A percentile compares a stretch with the other conserved stretches of the same genome.
phyloP scores from a whole-genome alignment of 495 filamentous ascomycete genomes.

The Aspergillus baeticus region DNA sequence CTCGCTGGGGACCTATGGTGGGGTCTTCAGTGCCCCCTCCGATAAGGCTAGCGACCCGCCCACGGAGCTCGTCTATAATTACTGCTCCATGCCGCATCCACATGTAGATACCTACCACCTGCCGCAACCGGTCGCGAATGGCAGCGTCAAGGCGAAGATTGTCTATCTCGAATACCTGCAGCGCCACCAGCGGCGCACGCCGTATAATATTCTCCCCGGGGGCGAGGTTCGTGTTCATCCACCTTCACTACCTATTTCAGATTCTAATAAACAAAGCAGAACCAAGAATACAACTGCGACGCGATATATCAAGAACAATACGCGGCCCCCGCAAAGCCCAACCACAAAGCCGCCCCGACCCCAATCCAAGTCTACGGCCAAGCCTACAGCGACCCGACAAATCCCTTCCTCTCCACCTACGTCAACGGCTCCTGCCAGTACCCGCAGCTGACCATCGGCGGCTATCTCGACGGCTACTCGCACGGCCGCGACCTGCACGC shows the following conservation, averaged over 20 bases:
- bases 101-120: slow-evolving; percentile 32
- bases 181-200: slow-evolving; percentile 41
- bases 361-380: slow-evolving; percentile 41
- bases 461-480: slow-evolving; percentile 41
- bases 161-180: slow-evolving; percentile 44
- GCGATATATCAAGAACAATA: slow-evolving; percentile 40
- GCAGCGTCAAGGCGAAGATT: slow-evolving; percentile 29
- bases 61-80: slow-evolving; percentile 35
- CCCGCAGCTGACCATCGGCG: slow-evolving; percentile 44
- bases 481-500: slow-evolving; percentile 41
- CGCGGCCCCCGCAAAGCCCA: slow-evolving; percentile 23
- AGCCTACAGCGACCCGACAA: slow-evolving; percentile 37
- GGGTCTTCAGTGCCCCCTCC: slow-evolving; percentile 35
- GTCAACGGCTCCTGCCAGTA: slow-evolving; percentile 45
- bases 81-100: slow-evolving; percentile 48
- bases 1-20: slow-evolving; percentile 41
- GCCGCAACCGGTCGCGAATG: slow-evolving; percentile 29
- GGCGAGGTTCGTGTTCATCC: slow-evolving; percentile 30
- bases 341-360: slow-evolving; percentile 17
- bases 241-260: not conserved
- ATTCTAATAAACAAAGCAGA: slow-evolving; percentile 21
- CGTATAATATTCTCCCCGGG: slow-evolving; percentile 43
- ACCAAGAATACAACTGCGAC: slow-evolving; percentile 42
- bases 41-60: slow-evolving; percentile 26
- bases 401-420: slow-evolving; percentile 32